Base-by-base conservation (phyloP, 371 early-diverging fungal genomes). In the Saksenaea vasiformis region DNA sequence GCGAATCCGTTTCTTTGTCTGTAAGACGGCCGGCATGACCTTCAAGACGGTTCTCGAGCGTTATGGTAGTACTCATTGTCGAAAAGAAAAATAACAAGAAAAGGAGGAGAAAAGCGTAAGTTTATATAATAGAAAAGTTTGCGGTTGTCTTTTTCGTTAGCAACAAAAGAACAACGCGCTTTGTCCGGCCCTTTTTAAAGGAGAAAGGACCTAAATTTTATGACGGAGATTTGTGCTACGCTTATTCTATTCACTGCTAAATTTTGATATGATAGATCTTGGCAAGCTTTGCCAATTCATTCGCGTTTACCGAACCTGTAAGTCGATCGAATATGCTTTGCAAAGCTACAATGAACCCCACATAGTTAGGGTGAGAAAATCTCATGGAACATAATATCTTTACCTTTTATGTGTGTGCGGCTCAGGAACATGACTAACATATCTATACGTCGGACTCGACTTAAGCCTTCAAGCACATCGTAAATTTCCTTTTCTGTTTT, bases 381-480 rank as follows among this genome's bases (percentile, higher is more conserved):
- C 51, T 22, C 9, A 47, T 47, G 51, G 22, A 0, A 54, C 27
- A 22, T 39, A 14, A 9, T 22, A 37, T 11, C 11, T 54, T 44
- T 77, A 87, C 90, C 87, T 76, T 77, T 68, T 68, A 80, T 81
- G 19, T 89, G 87, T 5, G 71, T 68, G 35, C 71, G 73, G 15
- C 74, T 73, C 62, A 90, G 63, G 62, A 92, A 90, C 89, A 88
- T 88, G 58, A 86, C 66, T 28, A 83, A 70, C 89, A 90, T 89
- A 31, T 84, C 79, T 57, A 92, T 82, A 22, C 92, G 77, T 22
- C 82, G 81, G 8, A 92, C 85, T 55, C 73, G 68, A 27, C 80
- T 69, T 24, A 92, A 71, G 9, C 76, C 77, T 11, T 72, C 39
- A 17, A 91, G 60, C 10, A 77, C 77, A 22, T 71, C 64, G 31